phyloP scores from a whole-genome alignment of 805 yeast genomes.

The Monosporozyma unispora region DNA sequence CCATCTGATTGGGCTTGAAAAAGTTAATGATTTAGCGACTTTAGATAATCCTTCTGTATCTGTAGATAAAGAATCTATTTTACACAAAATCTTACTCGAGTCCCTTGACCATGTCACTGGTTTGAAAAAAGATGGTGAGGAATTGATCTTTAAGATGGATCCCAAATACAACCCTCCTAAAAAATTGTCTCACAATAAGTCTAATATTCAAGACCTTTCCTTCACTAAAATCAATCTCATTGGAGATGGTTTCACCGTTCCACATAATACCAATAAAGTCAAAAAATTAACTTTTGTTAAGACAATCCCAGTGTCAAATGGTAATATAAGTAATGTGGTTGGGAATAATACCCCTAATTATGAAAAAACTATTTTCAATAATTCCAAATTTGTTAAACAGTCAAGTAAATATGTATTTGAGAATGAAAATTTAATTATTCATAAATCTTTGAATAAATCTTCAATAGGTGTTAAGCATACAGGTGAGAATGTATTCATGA shows the following conservation, averaged over 20 bases:
- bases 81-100: not conserved
- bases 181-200: not conserved
- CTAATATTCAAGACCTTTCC: not conserved
- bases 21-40: not conserved
- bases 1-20: not conserved
- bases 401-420: not conserved
- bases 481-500: not conserved
- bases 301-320: not conserved
- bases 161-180: not conserved
- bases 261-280: not conserved
- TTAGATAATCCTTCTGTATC: not conserved
- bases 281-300: slow-evolving; percentile 5
- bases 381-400: not conserved
- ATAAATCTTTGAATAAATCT: not conserved
- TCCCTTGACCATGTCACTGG: not conserved
- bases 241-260: not conserved
- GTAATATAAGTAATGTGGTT: not conserved
- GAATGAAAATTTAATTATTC: not conserved
- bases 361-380: not conserved
- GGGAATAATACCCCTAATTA: not conserved
- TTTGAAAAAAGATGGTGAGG: not conserved
- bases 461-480: not conserved
- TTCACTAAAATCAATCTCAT: not conserved
- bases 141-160: not conserved
- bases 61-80: not conserved